A percentile compares a stretch with the other conserved stretches of the same genome.
Conservation (phyloP, 768 basidiomycete genomes). For the Trametes cubensis region DNA sequence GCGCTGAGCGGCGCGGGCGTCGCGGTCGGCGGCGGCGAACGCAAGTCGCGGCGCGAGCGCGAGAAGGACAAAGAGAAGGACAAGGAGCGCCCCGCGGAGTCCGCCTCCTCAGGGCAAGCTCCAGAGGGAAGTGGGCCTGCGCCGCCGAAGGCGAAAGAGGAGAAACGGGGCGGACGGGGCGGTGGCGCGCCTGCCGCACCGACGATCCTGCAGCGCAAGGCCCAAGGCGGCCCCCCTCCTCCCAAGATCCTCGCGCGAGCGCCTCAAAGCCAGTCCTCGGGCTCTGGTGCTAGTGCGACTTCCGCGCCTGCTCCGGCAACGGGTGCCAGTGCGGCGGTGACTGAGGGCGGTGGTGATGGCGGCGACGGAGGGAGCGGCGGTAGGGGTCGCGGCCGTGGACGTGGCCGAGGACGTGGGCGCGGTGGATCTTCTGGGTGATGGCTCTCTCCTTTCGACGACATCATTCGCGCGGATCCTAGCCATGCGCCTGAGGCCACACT, state of each 20-base stretch:
- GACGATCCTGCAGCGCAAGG: constrained; percentile 25
- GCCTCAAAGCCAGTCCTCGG: not conserved
- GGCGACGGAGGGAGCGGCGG: constrained; percentile 7
- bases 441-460: no score
- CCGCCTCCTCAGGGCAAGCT: not conserved
- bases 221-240: constrained; percentile 7
- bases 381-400: constrained; percentile 34
- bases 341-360: not conserved
- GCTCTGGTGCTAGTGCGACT: not conserved
- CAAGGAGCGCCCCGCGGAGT: constrained; percentile 5
- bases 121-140: not conserved
- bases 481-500: no score
- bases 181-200: constrained; percentile 16
- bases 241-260: constrained; percentile 24
- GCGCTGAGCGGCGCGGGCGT: constrained; percentile 69
- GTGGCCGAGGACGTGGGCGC: constrained; percentile 33
- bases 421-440: constrained; percentile 8
- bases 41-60: constrained; percentile 39
- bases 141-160: constrained; percentile 10
- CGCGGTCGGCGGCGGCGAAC: constrained; percentile 17
- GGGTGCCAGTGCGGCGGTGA: not conserved
- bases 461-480: no score
- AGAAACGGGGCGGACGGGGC: constrained; percentile 12
- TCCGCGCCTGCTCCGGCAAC: not conserved
- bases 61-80: constrained; percentile 36